Evolutionary conservation across 179 eudicot species (phyloP), one percentile per base, ranked within the genome.

Genomic region (Vitellaria paradoxa): DNA sequence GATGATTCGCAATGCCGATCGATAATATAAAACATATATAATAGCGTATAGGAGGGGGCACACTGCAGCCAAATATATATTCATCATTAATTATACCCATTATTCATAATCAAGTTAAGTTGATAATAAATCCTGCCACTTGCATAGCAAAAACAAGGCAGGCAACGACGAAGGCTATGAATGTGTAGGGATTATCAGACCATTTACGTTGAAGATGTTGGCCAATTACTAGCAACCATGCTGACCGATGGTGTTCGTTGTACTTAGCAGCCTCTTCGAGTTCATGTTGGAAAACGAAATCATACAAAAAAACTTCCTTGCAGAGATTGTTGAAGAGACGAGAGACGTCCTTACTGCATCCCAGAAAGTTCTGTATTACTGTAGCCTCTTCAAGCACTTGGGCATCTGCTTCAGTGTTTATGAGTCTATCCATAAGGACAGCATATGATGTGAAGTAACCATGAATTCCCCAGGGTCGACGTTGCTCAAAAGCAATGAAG

Each of bases 401-500:
- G n/a, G 67, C 65, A 3, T 76, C 73, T 18, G 55, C 1, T 7
- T 11, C 37, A 3, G 73, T 53, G 65, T 20, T 52, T 5, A 76
- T 13, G 13, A 76, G 62, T 12, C 0, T 13, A 7, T 65, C 72
- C 64, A 76, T 66, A 37, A 76, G 14, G n/a, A 4, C 2, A 0
- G 79, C 79, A 14, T 66, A 52, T 11, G 40, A 52, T 0, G 65
- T 66, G 64, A 66, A 76, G 76, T 40, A 1, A 15, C 0, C 2
- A 0, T 1, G 5, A 13, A 56, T 42, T 42, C 45, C 30, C 3
- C 0, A 2, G 12, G 72, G 72, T 20, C 4, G n/a, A 23, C 72
- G 66, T 53, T 73, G 66, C 42, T 73, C 76, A 5, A 59, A 42
- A 21, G 66, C 76, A 40, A 73, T n/a, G n/a, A 72, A 65, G 52